phyloP scores from a whole-genome alignment of 2,329 filamentous ascomycete genomes.

The Ilyonectria mors-panacis region DNA sequence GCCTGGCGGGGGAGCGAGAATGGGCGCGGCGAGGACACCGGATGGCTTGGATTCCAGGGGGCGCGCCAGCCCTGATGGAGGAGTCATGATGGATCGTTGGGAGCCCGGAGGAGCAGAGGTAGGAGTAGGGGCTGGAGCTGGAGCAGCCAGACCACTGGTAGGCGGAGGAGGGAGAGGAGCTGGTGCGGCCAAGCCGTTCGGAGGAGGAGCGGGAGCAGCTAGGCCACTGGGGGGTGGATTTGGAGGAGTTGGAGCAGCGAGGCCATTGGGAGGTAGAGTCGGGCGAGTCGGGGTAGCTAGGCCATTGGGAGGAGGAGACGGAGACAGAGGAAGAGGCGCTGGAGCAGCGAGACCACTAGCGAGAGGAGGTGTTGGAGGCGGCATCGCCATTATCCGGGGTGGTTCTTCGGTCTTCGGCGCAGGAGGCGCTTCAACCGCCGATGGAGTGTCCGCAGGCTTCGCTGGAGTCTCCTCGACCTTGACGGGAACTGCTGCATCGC shows the following conservation, averaged over 20 bases:
- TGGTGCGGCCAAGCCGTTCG: conserved; percentile 31
- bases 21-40: conserved; percentile 56
- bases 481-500: conserved; percentile 4
- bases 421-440: conserved; percentile 1
- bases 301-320: conserved; percentile 5
- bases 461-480: conserved; percentile 24
- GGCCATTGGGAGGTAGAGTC: conserved; percentile 26
- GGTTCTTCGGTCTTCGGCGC: conserved; percentile 32
- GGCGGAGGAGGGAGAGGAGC: conserved; percentile 22
- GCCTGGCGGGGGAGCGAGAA: conserved; percentile 55
- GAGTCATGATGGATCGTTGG: conserved; percentile 34
- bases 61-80: conserved; percentile 43
- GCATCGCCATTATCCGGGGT: conserved; percentile 37
- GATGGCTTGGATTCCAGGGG: conserved; percentile 48
- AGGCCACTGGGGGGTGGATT: conserved; percentile 12
- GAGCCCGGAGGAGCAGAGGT: conserved; percentile 26
- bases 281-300: conserved; percentile 21
- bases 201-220: conserved; percentile 27
- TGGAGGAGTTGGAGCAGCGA: conserved; percentile 27
- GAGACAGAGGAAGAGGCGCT: conserved; percentile 19
- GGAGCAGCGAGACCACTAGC: conserved; percentile 42
- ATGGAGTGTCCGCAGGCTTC: conserved; percentile 19
- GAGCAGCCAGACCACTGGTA: conserved; percentile 22
- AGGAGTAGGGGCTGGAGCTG: conserved; percentile 24
- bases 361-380: conserved; percentile 36